Base-by-base conservation (phyloP, 495 filamentous ascomycete genomes). In the Neurospora sp. region DNA sequence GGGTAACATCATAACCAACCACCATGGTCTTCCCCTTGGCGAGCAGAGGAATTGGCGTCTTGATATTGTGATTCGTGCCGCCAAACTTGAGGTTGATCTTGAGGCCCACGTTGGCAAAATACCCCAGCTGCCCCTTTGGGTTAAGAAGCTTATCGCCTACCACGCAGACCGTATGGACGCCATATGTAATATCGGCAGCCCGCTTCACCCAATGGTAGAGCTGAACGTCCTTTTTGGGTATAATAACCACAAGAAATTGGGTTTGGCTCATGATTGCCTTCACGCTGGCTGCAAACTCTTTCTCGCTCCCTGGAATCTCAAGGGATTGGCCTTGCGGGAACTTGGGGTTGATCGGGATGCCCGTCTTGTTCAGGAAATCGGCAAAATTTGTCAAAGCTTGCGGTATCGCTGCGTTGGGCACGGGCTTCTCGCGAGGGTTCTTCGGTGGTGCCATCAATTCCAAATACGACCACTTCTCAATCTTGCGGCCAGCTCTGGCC, bases 81-180 rank as follows among this genome's bases (percentile, higher is more conserved):
- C 93, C 93, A 72, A 91, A 85, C 81, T 97, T 97, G 61, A 96
- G 79, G 78, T 97, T 97, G 81, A 96, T 88, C 78, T 94, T 97
- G 27, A 96, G 79, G 6, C 83, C 91, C 2, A 95, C 84, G 73
- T 96, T 97, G 74, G 90, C 90, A 42, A 88, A 88, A 76, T 92
- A 93, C 44, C 89, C 87, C 0, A 74, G 45, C 42, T 86, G 81
- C 0, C 82, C 76, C 9, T 77, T 76, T 1, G 48, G 68, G 44
- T 84, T 84, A 16, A 73, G 44, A 69, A 93, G 77, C 72, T 91
- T 90, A 3, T 80, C 70, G 0, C 75, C 84, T 4, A 90, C 82
- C 9, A 87, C 82, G 73, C 89, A 91, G 61, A 93, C 86, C 8
- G 88, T 93, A 22, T 87, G 87, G 35, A 93, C 82, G 6, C 93